These are phyloP conservation scores for Aspergillus sp. DNA, from an alignment of 2,329 filamentous ascomycete genomes.

Conservation along the genomic window DNA sequence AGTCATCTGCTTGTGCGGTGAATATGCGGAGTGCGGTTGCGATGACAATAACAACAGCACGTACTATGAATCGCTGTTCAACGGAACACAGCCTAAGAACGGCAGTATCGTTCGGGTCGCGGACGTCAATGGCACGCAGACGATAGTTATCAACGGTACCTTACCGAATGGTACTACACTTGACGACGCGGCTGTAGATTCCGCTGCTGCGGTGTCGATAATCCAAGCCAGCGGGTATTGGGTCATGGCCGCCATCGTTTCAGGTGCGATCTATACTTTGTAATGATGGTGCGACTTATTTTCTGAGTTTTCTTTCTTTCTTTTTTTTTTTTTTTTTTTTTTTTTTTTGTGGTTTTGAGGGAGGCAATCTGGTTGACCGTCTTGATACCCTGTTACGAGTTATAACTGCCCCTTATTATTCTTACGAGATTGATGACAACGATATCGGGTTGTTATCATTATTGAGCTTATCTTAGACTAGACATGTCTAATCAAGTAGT, in stretches of 20 bases:
- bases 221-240: conserved; percentile 42
- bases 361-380: conserved; percentile 7
- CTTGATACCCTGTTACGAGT: conserved; percentile 9
- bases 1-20: conserved; percentile 57
- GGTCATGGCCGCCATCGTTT: conserved; percentile 40
- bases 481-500: background rate
- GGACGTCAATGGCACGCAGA: conserved; percentile 44
- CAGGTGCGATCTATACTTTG: conserved; percentile 31
- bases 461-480: background rate
- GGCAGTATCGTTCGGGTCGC: conserved; percentile 38
- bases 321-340: background rate
- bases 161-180: conserved; percentile 46
- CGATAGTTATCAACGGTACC: conserved; percentile 50
- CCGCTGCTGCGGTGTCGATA: conserved; percentile 21
- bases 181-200: conserved; percentile 27
- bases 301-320: background rate
- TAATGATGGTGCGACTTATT: conserved; percentile 13
- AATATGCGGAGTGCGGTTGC: conserved; percentile 58
- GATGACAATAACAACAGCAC: conserved; percentile 50
- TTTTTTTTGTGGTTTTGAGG: background rate
- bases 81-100: conserved; percentile 41
- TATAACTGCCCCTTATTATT: background rate
- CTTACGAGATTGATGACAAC: background rate
- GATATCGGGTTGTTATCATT: background rate
- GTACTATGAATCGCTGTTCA: conserved; percentile 44